Evolutionary conservation across 2,329 filamentous ascomycete genomes (phyloP), one percentile per base, ranked within the genome.

Genomic region (Ophiostoma ulmi): DNA sequence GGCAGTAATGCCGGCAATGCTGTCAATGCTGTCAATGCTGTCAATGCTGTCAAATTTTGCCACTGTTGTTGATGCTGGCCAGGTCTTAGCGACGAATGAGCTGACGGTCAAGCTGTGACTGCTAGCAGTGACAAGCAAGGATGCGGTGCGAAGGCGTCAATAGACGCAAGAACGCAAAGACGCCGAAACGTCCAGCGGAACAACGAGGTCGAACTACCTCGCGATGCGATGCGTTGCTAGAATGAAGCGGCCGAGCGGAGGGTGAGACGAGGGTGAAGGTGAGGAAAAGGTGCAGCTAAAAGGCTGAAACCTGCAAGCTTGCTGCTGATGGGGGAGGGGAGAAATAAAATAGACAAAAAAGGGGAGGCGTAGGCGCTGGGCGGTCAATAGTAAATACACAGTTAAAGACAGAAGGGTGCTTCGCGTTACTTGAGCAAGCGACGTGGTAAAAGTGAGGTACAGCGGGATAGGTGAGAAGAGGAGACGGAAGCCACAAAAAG

Each of bases 251-350:
- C 61, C 63, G 63, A 63, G 52, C 36, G 67, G 44, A 67, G 38
- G 35, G 38, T 44, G n/a, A 48, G 11, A 67, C 22, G n/a, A 41
- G 36, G 35, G 63, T 67, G 38, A 35, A 48, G 65, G n/a, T 20
- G 20, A n/a, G 58, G 38, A 67, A 71, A 66, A 38, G 38, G 36
- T 55, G 61, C 67, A 71, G 70, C 70, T 69, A 67, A 58, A 63
- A 69, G 67, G 70, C 70, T 71, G 63, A 69, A 71, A 69, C 70
- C 70, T 52, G 70, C 39, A 69, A 71, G 70, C 70, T 71, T 69
- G 70, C 67, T 71, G 67, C 38, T 20, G 61, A 69, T 71, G 67
- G 61, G 64, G 61, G 68, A 67, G 61, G 35, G 61, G 61, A 38
- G 61, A 38, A 35, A 63, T 63, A 63, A 63, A 63, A 35, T 17